A percentile compares a stretch with the other conserved stretches of the same genome.
These are phyloP conservation scores for Podospora pseudocomata DNA, from an alignment of 495 filamentous ascomycete species.

Conservation along the genomic window DNA sequence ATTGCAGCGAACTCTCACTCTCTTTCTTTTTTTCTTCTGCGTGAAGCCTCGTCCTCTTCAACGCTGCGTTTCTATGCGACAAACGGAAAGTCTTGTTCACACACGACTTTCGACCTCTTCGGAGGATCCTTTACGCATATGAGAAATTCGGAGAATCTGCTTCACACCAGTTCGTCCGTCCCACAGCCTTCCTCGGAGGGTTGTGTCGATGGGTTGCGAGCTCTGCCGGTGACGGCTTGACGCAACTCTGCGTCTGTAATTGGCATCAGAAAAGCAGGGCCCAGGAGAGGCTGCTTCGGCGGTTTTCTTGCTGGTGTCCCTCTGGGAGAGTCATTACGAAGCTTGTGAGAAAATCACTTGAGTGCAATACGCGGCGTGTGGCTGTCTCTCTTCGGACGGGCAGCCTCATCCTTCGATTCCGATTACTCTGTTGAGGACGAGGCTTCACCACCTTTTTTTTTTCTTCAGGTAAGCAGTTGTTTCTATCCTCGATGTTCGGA, in stretches of 20 bases:
- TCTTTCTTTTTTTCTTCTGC: conserved; percentile 43
- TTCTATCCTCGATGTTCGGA: not conserved
- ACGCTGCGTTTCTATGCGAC: conserved; percentile 99
- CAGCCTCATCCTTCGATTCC: conserved; percentile 94
- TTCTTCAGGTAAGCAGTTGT: conserved; percentile 18
- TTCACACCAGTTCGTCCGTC: conserved; percentile 54
- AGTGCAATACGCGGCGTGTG: conserved; percentile 99
- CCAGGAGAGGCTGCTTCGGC: conserved; percentile 38
- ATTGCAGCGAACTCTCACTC: conserved; percentile 6
- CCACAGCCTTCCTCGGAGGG: conserved; percentile 27
- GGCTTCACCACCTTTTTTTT: conserved; percentile 56
- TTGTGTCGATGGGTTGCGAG: conserved; percentile 41
- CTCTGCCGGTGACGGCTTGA: conserved; percentile 88
- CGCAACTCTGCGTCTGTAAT: conserved; percentile 88
- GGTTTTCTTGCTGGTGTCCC: conserved; percentile 43
- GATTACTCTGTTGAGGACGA: conserved; percentile 88
- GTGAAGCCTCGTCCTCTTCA: conserved; percentile 88
- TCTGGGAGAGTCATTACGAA: conserved; percentile 91
- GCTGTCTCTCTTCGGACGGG: conserved; percentile 31
- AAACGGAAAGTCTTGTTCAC: conserved; percentile 60
- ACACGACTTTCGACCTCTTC: conserved; percentile 32
- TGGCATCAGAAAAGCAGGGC: conserved; percentile 98
- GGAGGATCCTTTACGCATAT: conserved; percentile 61
- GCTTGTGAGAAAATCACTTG: conserved; percentile 85
- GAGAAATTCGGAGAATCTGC: conserved; percentile 99